Conservation (phyloP, 495 filamentous ascomycete genomes). For the Chaetomium fimeti region DNA sequence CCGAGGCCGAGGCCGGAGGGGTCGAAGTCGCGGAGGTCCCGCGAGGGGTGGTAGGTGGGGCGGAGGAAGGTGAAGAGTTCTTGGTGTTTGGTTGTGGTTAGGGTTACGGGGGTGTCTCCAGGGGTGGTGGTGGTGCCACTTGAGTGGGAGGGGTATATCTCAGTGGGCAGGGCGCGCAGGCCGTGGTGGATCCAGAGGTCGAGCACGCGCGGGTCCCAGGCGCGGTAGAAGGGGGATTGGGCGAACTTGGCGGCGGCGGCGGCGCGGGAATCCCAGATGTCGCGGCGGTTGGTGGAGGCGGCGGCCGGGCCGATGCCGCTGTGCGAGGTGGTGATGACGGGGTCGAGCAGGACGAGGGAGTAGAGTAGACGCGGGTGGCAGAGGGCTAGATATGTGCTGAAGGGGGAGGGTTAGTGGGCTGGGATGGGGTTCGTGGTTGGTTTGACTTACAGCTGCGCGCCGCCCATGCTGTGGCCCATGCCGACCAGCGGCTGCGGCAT, state of each 20-base stretch:
- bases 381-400: slow-evolving; percentile 50
- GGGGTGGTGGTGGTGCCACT: too few species aligned
- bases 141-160: slow-evolving; percentile 47
- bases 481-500: slow-evolving; percentile 90
- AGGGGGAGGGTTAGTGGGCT: background rate
- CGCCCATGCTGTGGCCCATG: slow-evolving; percentile 89
- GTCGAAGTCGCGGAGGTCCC: slow-evolving; percentile 26
- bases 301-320: slow-evolving; percentile 31
- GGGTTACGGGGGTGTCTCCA: slow-evolving; percentile 39
- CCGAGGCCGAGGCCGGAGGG: too few species aligned
- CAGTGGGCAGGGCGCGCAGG: slow-evolving; percentile 53
- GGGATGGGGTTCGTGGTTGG: slow-evolving; percentile 56
- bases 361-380: slow-evolving; percentile 81
- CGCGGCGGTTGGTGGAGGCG: slow-evolving; percentile 57
- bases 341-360: slow-evolving; percentile 76
- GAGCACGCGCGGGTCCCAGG: slow-evolving; percentile 73
- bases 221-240: slow-evolving; percentile 62
- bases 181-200: slow-evolving; percentile 64
- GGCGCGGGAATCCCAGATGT: slow-evolving; percentile 67
- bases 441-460: slow-evolving; percentile 26
- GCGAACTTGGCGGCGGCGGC: slow-evolving; percentile 61
- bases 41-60: slow-evolving; percentile 28
- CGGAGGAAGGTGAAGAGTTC: slow-evolving; percentile 58
- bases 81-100: slow-evolving; percentile 64
- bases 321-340: slow-evolving; percentile 49